Conservation (phyloP, 2,329 filamentous ascomycete species). For the Trichoderma hamatum region DNA sequence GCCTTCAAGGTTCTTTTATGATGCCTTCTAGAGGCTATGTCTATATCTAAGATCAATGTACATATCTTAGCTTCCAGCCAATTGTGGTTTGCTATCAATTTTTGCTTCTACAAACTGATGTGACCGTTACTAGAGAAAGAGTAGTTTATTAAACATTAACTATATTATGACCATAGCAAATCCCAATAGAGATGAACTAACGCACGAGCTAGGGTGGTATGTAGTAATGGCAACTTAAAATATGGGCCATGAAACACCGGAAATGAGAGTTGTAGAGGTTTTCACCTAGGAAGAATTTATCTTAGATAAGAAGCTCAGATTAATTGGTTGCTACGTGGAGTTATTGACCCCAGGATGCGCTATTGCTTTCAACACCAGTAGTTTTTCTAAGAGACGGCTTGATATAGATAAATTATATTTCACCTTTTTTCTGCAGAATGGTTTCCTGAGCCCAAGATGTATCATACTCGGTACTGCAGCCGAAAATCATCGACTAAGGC, state of each 20-base stretch:
- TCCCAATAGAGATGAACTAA: not conserved
- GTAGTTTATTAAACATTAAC: not conserved
- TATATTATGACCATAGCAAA: not conserved
- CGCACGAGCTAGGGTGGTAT: not conserved
- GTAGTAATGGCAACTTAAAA: not conserved
- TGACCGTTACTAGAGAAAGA: not conserved
- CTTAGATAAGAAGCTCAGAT: not conserved
- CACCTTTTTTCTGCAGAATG: not conserved
- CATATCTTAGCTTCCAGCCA: not conserved
- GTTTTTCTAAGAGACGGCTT: not conserved
- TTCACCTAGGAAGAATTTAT: not conserved
- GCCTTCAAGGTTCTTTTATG: not conserved
- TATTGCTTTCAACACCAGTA: not conserved
- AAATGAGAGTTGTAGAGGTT: not conserved
- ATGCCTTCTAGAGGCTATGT: constrained; percentile 13
- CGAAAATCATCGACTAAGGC: not conserved
- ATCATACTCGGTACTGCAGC: no score
- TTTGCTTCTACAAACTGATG: not conserved
- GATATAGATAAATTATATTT: not conserved
- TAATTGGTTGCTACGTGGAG: not conserved
- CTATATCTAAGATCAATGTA: constrained; percentile 14
- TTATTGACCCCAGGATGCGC: not conserved
- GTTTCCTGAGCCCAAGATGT: not conserved
- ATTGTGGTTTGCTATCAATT: not conserved
- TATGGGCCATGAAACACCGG: not conserved